Evolutionary conservation across 2,329 filamentous ascomycete species (phyloP).

Genomic region (Paradendryphiella salina): DNA sequence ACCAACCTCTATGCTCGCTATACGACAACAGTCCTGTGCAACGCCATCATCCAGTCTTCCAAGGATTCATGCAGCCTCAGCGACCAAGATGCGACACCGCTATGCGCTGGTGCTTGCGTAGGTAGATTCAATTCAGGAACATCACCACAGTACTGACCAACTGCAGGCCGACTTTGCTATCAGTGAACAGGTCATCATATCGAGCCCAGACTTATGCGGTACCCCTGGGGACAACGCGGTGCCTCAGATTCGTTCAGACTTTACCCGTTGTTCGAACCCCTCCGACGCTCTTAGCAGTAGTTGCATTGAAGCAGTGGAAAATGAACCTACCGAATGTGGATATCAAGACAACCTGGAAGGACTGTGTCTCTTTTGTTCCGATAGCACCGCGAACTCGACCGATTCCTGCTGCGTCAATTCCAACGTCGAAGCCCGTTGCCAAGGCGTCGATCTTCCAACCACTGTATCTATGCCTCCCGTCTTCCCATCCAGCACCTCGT

Average conservation of each 20-base stretch:
- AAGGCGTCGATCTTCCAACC: conserved; percentile 74
- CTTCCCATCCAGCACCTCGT: conserved; percentile 62
- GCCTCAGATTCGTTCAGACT: conserved; percentile 84
- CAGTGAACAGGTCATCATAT: conserved; percentile 82
- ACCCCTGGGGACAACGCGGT: conserved; percentile 67
- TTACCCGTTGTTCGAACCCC: conserved; percentile 84
- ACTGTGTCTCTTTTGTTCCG: conserved; percentile 83
- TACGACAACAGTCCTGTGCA: conserved; percentile 90
- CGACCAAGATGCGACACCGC: conserved; percentile 65
- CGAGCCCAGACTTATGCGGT: conserved; percentile 73
- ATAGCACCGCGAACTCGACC: conserved; percentile 84
- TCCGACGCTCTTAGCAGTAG: conserved; percentile 72
- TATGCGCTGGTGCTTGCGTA: conserved; percentile 90
- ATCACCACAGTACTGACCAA: conserved; percentile 36
- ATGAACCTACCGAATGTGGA: conserved; percentile 87
- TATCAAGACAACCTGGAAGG: conserved; percentile 72
- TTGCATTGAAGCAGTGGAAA: conserved; percentile 76
- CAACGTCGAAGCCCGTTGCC: conserved; percentile 72
- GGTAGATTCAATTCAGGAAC: conserved; percentile 38
- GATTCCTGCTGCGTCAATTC: conserved; percentile 93
- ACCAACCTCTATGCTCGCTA: conserved; percentile 88
- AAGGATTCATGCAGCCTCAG: conserved; percentile 69
- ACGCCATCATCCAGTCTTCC: conserved; percentile 90
- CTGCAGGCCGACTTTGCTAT: conserved; percentile 75
- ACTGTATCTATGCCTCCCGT: conserved; percentile 64